These are phyloP conservation scores for Secale cereale DNA, from an alignment of 176 grass and related monocot genomes.

Conservation along the genomic window DNA sequence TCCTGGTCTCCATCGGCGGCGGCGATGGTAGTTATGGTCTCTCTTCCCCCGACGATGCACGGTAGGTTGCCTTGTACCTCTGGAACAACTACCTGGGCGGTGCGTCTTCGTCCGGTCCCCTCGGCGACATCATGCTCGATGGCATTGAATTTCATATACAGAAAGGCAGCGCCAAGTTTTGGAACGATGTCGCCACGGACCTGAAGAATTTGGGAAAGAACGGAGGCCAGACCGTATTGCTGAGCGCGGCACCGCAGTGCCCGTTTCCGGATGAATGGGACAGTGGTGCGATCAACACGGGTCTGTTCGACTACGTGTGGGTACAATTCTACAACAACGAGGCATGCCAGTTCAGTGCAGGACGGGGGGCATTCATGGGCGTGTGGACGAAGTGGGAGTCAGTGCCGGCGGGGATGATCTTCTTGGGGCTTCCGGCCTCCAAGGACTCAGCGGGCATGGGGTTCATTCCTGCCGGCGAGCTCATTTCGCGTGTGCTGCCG, in stretches of 20 bases:
- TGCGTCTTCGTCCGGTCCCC: conserved; percentile 39
- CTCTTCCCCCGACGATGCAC: conserved; percentile 33
- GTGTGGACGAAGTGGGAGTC: conserved; percentile 63
- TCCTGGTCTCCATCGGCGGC: conserved; percentile 75
- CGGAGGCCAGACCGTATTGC: conserved; percentile 31
- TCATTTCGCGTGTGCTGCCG: conserved; percentile 46
- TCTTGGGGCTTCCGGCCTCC: conserved; percentile 56
- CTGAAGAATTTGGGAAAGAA: conserved; percentile 41
- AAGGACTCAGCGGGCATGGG: conserved; percentile 25
- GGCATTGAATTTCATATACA: conserved; percentile 80
- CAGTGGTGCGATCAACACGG: conserved; percentile 12
- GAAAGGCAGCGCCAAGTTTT: conserved; percentile 42
- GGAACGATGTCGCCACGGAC: conserved; percentile 33
- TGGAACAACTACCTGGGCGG: conserved; percentile 71
- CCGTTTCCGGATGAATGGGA: conserved; percentile 53
- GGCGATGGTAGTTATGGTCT: conserved; percentile 44
- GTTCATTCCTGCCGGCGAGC: conserved; percentile 42
- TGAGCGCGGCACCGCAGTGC: conserved; percentile 79
- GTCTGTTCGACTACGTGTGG: conserved; percentile 62
- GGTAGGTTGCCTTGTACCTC: conserved; percentile 44
- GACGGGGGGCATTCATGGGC: conserved; percentile 20
- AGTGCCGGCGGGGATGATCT: conserved; percentile 41
- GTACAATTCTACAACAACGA: conserved; percentile 82
- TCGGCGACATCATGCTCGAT: conserved; percentile 52
- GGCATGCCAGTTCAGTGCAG: conserved; percentile 35